These are phyloP conservation scores for Monotropa hypopitys DNA, from an alignment of 179 eudicot genomes.

Conservation along the genomic window DNA sequence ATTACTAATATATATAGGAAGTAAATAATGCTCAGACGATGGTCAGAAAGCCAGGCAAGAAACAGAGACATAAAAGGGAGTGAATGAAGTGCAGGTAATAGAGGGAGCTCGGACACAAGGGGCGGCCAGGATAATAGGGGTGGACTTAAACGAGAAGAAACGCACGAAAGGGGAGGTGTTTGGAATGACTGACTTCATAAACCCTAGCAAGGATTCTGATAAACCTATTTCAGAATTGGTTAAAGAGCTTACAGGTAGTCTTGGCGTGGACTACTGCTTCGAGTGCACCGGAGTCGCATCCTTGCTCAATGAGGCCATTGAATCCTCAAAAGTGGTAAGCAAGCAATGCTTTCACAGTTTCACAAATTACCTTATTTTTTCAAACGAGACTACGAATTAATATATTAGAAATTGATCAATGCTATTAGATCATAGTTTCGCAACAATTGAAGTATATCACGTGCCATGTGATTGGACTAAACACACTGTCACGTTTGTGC, in stretches of 20 bases:
- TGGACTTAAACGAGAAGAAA: constrained; percentile 50
- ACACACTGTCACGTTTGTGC: background rate
- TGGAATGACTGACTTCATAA: constrained; percentile 40
- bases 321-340: constrained; percentile 30
- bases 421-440: background rate
- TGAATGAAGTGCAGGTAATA: constrained; percentile 30
- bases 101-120: constrained; percentile 51
- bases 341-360: background rate
- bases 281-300: constrained; percentile 38
- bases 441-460: background rate
- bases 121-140: constrained; percentile 62
- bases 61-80: background rate
- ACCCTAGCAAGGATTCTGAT: constrained; percentile 11
- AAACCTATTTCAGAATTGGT: constrained; percentile 18
- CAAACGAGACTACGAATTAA: background rate
- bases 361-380: background rate
- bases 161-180: constrained; percentile 31
- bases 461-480: background rate
- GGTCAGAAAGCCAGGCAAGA: too few relatives aligned
- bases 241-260: constrained; percentile 29
- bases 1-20: too few relatives aligned
- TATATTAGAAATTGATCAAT: background rate
- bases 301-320: constrained; percentile 27
- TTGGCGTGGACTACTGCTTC: constrained; percentile 31
- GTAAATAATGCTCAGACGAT: too few relatives aligned